Evolutionary conservation across 192 early-diverging fungal species (phyloP).

Genomic region (Podila verticillata): DNA sequence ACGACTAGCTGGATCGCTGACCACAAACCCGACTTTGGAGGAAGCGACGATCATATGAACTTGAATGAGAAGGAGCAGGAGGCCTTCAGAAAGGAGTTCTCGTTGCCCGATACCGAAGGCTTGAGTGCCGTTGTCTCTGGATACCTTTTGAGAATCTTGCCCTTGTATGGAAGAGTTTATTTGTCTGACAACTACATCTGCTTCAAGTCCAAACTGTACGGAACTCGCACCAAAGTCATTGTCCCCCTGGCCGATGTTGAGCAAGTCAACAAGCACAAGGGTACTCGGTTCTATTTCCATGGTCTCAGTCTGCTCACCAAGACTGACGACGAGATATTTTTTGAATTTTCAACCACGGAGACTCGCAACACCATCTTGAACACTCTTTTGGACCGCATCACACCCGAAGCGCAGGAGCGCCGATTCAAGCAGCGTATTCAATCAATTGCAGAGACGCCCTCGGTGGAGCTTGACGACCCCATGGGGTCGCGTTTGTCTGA

Average conservation of each 20-base stretch:
- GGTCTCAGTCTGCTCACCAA: conserved; percentile 57
- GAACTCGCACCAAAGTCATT: conserved; percentile 60
- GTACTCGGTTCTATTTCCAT: conserved; percentile 55
- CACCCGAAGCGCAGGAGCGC: conserved; percentile 24
- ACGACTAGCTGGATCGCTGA: conserved; percentile 46
- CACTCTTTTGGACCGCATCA: conserved; percentile 25
- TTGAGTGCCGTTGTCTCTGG: conserved; percentile 61
- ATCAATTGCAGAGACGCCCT: conserved; percentile 26
- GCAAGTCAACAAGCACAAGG: conserved; percentile 54
- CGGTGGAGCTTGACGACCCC: conserved; percentile 35
- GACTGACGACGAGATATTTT: conserved; percentile 62
- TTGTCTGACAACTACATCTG: conserved; percentile 70
- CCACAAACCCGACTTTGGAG: conserved; percentile 13
- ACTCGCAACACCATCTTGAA: conserved; percentile 39
- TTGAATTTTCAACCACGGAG: conserved; percentile 63
- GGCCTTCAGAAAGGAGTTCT: conserved; percentile 63
- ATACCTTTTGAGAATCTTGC: conserved; percentile 60
- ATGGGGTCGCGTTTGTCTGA: conserved; percentile 28
- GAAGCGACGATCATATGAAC: conserved; percentile 4
- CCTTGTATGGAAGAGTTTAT: conserved; percentile 69
- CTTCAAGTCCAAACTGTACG: conserved; percentile 67
- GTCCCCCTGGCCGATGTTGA: conserved; percentile 65
- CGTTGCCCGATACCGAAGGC: conserved; percentile 62
- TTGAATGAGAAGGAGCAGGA: conserved; percentile 37
- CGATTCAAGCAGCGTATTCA: conserved; percentile 25